A percentile compares a stretch with the other conserved stretches of the same genome.
phyloP scores from a whole-genome alignment of 139 green algal genomes.

The Chloropicon primus region DNA sequence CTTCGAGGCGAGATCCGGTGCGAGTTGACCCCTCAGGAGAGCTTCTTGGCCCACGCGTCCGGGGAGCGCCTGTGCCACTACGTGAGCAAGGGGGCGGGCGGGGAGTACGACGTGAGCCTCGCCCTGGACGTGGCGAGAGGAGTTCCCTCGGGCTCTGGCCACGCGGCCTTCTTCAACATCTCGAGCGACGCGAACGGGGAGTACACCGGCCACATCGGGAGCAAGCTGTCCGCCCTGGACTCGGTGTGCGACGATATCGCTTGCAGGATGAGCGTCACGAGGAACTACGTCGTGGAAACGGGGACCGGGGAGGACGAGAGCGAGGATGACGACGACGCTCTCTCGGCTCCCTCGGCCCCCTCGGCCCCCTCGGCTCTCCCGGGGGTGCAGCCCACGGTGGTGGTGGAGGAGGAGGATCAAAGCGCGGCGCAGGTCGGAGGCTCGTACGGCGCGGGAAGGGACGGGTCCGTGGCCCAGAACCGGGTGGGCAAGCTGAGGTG shows the following conservation, averaged over 20 bases:
- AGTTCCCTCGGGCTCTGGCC: background rate
- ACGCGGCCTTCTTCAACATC: background rate
- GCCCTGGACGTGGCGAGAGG: background rate
- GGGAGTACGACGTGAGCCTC: background rate
- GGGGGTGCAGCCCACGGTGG: too few species aligned
- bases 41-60: background rate
- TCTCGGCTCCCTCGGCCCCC: too few species aligned
- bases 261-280: background rate
- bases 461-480: background rate
- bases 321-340: too few species aligned
- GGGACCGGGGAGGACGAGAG: background rate
- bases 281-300: background rate
- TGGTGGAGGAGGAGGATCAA: too few species aligned
- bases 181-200: background rate
- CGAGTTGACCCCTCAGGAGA: background rate
- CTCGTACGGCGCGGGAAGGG: too few species aligned
- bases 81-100: background rate
- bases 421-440: too few species aligned
- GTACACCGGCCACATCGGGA: background rate
- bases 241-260: background rate
- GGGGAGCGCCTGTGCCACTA: background rate
- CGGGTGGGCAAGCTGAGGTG: background rate
- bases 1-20: background rate
- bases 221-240: background rate
- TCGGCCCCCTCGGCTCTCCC: too few species aligned